Percentiles rank a stretch among this genome's conserved stretches.
Conservation (phyloP, 2,329 filamentous ascomycete species). For the Colletotrichum acutatum region DNA sequence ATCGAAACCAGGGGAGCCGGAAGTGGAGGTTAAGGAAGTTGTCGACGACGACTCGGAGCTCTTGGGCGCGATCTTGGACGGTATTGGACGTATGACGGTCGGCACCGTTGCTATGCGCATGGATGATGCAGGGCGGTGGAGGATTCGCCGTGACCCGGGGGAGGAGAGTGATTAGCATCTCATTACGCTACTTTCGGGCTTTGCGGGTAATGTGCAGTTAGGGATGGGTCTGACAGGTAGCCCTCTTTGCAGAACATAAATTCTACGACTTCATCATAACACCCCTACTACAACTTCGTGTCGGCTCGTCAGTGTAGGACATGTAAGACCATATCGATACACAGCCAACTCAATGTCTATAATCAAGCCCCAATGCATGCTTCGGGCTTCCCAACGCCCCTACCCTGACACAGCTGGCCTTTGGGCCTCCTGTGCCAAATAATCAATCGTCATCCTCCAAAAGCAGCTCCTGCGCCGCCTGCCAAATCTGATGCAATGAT, state of each 20-base stretch:
- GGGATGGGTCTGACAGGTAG: not conserved
- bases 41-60: constrained; percentile 46
- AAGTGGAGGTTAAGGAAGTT: not conserved
- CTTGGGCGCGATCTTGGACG: constrained; percentile 49
- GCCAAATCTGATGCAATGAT: constrained; percentile 44
- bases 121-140: constrained; percentile 54
- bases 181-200: not conserved
- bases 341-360: not conserved
- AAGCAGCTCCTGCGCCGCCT: constrained; percentile 45
- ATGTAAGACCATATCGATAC: not conserved
- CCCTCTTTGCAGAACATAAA: not conserved
- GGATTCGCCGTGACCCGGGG: constrained; percentile 41
- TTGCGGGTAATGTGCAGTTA: not conserved
- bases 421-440: not conserved
- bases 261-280: not conserved
- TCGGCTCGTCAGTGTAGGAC: not conserved
- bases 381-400: not conserved
- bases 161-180: not conserved
- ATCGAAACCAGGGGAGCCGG: not conserved
- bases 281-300: no score
- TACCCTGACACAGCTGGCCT: constrained; percentile 15
- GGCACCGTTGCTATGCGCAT: constrained; percentile 43
- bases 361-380: not conserved
- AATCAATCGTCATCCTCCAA: constrained; percentile 37
- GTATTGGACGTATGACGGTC: constrained; percentile 47